Percentiles rank a stretch among this genome's conserved stretches.
phyloP scores from a whole-genome alignment of 768 basidiomycete genomes.

The Pisolithus albus region DNA sequence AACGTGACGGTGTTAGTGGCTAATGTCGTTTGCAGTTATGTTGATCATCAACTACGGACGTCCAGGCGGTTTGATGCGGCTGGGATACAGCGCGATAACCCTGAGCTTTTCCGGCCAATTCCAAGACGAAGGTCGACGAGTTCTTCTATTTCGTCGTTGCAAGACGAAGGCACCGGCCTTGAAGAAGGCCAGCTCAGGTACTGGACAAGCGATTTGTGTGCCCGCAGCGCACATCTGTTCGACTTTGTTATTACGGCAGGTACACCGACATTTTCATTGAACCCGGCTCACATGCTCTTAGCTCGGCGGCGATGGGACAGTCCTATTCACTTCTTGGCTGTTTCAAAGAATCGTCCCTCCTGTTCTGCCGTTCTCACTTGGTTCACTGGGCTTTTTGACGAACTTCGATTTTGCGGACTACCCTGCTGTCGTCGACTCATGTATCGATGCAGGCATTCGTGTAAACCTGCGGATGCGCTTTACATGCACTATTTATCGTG shows the following conservation, averaged over 20 bases:
- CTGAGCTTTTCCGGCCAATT: slow-evolving; percentile 79
- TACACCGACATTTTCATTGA: slow-evolving; percentile 7
- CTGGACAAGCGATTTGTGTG: slow-evolving; percentile 98
- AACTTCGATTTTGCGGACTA: slow-evolving; percentile 93
- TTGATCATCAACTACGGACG: slow-evolving; percentile 81
- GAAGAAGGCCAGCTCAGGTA: slow-evolving; percentile 92
- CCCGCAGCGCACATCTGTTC: slow-evolving; percentile 81
- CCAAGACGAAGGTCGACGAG: slow-evolving; percentile 70
- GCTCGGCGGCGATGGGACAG: slow-evolving; percentile 98
- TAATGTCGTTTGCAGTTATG: slow-evolving; percentile 55
- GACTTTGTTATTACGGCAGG: slow-evolving; percentile 96
- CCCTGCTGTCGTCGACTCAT: slow-evolving; percentile 76
- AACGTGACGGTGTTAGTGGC: slow-evolving; percentile 3
- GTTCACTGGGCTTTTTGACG: slow-evolving; percentile 94
- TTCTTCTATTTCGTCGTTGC: slow-evolving; percentile 48
- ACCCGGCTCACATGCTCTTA: slow-evolving; percentile 27
- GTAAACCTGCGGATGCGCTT: slow-evolving; percentile 99
- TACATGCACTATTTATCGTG: slow-evolving; percentile 96
- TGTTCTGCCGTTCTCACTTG: slow-evolving; percentile 93
- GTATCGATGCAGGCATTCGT: slow-evolving; percentile 87
- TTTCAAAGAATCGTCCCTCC: slow-evolving; percentile 99
- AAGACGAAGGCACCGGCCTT: slow-evolving; percentile 30
- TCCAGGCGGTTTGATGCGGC: slow-evolving; percentile 93
- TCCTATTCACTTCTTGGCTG: slow-evolving; percentile 97
- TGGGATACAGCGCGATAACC: slow-evolving; percentile 79